phyloP scores from a whole-genome alignment of 345 rosid species.

The Citrus australasica region DNA sequence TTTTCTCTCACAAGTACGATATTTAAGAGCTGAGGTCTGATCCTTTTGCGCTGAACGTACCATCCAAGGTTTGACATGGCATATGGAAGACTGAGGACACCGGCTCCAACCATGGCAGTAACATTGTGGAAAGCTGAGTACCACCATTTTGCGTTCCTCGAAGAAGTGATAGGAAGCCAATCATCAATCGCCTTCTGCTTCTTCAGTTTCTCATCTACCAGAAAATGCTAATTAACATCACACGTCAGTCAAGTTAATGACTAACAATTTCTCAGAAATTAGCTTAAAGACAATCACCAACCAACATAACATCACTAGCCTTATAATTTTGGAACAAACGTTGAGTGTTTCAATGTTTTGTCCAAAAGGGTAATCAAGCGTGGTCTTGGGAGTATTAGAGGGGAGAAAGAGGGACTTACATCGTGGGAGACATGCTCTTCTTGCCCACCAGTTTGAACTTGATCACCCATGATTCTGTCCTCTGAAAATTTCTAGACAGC shows the following conservation, averaged over 20 bases:
- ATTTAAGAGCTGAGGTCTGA: not conserved
- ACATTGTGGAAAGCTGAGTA: constrained; percentile 84
- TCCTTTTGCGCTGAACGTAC: constrained; percentile 21
- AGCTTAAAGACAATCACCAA: not conserved
- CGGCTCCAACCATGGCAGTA: constrained; percentile 87
- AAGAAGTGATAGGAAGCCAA: constrained; percentile 74
- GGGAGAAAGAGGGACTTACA: constrained; percentile 24
- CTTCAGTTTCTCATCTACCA: constrained; percentile 23
- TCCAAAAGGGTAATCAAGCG: not conserved
- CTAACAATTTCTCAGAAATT: not conserved
- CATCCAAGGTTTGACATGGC: constrained; percentile 80
- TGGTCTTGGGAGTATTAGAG: not conserved
- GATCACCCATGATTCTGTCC: constrained; percentile 23
- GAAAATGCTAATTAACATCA: not conserved
- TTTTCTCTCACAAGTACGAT: not conserved
- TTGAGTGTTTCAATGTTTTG: not conserved
- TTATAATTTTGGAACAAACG: not conserved
- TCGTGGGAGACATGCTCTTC: not conserved
- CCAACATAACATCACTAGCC: not conserved
- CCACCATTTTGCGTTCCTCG: constrained; percentile 82
- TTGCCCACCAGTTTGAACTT: constrained; percentile 13
- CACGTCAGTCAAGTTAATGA: not conserved
- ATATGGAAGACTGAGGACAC: constrained; percentile 76
- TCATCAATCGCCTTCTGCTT: constrained; percentile 57
- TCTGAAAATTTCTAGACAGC: not conserved